Base-by-base conservation (phyloP, 2,329 filamentous ascomycete species). In the Pleurostoma richardsiae region DNA sequence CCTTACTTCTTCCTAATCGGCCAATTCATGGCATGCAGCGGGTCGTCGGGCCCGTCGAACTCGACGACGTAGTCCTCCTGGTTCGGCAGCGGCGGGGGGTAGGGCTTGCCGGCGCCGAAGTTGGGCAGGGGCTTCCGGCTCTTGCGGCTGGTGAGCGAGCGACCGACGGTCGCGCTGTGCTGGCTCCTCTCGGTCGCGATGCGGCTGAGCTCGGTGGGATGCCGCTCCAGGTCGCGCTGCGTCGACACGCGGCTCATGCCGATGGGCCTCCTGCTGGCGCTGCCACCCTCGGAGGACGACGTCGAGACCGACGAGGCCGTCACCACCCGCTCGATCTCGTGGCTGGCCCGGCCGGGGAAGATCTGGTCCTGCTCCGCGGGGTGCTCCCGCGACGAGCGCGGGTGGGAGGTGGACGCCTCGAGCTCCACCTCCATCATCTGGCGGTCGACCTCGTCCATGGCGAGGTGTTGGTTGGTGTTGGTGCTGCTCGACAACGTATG, bases 1-100 rank as follows among this genome's bases (percentile, higher is more conserved):
- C 73, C 76, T 59, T 65, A 81, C 82, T 95, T 96, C 72, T 88
- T 91, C 60, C 71, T 79, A 45, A 87, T 59, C 0, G 86, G 77
- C 90, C 90, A 96, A 63, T 96, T 96, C 68, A 92, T 87, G 1
- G 89, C 86, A 65, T 95, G 90, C 50, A 91, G 60, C 3, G 90
- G 90, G 58, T 96, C 90, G 53, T 90, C 77, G 1, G 82, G 85
- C 0, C 90, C 90, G 55, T 91, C 85, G 59, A 95, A 96, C 64
- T 90, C 87, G 40, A 91, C 87, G 0, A 90, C 86, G 59, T 91
- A 92, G 53, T 88, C 82, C 56, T 91, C 87, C 55, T 77, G 74
- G 10, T 83, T 80, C 2, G 86, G 86, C 39, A 91, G 62, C 1
- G 70, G 73, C 4, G 86, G 86, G 3, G 88, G 88, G 57, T 82